Percentiles rank a stretch among this genome's conserved stretches.
Conservation (phyloP, 2,329 filamentous ascomycete species). For the Beauveria scarabaeidicola region DNA sequence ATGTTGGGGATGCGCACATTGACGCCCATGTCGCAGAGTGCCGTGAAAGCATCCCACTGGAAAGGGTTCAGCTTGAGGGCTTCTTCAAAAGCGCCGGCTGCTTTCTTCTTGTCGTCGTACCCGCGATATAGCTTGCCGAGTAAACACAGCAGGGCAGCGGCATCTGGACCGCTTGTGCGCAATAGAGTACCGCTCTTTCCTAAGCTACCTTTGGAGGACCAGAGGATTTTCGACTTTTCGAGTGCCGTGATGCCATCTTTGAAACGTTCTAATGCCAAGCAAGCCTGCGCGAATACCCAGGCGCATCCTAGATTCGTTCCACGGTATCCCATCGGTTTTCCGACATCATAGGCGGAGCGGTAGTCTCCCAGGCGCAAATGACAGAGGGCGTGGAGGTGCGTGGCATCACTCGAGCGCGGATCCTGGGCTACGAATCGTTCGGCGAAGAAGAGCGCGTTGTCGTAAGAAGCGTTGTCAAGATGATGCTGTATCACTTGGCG, state of each 20-base stretch:
- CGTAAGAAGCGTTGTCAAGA: slow-evolving; percentile 81
- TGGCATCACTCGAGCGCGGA: slow-evolving; percentile 67
- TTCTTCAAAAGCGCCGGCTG: slow-evolving; percentile 79
- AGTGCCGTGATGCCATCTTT: slow-evolving; percentile 75
- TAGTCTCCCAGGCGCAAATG: slow-evolving; percentile 75
- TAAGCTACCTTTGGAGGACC: slow-evolving; percentile 67
- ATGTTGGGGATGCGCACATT: slow-evolving; percentile 76
- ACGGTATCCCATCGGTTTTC: slow-evolving; percentile 60
- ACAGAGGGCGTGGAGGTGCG: slow-evolving; percentile 76
- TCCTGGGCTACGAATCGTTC: slow-evolving; percentile 81
- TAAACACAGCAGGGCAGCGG: slow-evolving; percentile 72
- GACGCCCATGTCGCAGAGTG: slow-evolving; percentile 79
- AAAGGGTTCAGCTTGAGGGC: slow-evolving; percentile 85
- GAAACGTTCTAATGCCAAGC: slow-evolving; percentile 67
- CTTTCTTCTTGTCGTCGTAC: slow-evolving; percentile 74
- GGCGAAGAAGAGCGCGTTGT: slow-evolving; percentile 90
- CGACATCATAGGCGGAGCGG: slow-evolving; percentile 78
- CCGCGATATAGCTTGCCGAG: slow-evolving; percentile 81
- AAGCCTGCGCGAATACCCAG: slow-evolving; percentile 87
- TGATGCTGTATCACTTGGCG: slow-evolving; percentile 57
- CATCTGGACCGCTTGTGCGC: slow-evolving; percentile 62
- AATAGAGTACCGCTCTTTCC: slow-evolving; percentile 74
- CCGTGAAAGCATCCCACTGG: slow-evolving; percentile 95
- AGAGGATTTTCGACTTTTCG: slow-evolving; percentile 71
- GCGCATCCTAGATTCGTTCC: slow-evolving; percentile 77